Evolutionary conservation across 495 filamentous ascomycete species (phyloP), one percentile per base, ranked within the genome.

Genomic region (Penicillium psychrofluorescens): DNA sequence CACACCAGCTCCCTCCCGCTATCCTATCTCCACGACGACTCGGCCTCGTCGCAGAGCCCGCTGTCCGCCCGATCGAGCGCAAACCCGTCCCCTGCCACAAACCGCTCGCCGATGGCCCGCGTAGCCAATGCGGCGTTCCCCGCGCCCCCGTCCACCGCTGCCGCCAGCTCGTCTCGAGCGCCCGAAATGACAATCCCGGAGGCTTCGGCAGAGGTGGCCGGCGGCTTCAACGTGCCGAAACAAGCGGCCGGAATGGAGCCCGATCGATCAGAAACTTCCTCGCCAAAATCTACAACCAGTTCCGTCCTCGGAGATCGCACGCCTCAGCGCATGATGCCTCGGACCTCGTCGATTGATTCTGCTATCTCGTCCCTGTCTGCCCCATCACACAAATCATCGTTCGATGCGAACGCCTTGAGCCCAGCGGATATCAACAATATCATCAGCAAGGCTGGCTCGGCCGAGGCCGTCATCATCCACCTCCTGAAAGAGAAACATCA

Each of bases 261-360:
- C 29, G 55, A 50, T 51, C 54, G 54, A 34, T 63, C 65, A 34
- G 48, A 53, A n/a, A 59, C 65, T 15, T 59, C 66, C 29, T 61
- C 63, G 29, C 52, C 57, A 31, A 62, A 52, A 46, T 63, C 63
- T 35, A 22, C 22, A 22, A 6, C 22, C 22, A 22, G 35, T 60
- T 29, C 53, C 56, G 41, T 65, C 61, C 44, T 58, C 28, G 60
- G 55, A 22, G 63, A 66, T 34, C 65, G 63, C 36, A 48, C 60
- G 39, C 58, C 55, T 6, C 56, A 63, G 36, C 71, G 80, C 31
- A 59, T 68, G 38, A 70, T 78, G 53, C 81, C 85, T 43, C 82
- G 91, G 49, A 97, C 84, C 38, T 88, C 88, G 2, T 98, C 92
- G 31, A 96, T 96, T 53, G 92, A 97, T 57, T 95, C 92, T 7